Percentiles rank a stretch among this genome's conserved stretches.
Conservation (phyloP, 2,329 filamentous ascomycete species). For the Aspergillaceae sp. region DNA sequence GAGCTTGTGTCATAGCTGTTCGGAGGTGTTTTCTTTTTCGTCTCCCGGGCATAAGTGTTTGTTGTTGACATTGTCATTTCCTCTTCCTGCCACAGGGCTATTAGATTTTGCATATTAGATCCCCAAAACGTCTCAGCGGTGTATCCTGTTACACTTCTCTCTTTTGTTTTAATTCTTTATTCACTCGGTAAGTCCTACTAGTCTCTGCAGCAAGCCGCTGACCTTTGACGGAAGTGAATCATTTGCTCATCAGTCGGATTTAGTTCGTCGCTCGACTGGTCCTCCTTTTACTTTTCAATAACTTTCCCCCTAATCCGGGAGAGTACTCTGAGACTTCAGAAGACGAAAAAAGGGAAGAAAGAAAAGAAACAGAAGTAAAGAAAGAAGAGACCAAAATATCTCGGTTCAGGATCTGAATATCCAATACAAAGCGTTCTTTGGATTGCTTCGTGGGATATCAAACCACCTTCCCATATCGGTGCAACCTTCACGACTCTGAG, state of each 20-base stretch:
- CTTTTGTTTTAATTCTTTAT: slow-evolving; percentile 10
- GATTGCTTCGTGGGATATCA: slow-evolving; percentile 11
- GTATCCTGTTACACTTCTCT: slow-evolving; percentile 1
- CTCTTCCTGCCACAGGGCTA: slow-evolving; percentile 14
- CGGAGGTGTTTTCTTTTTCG: slow-evolving; percentile 10
- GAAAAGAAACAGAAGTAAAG: slow-evolving; percentile 6
- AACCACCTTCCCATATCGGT: slow-evolving; percentile 2
- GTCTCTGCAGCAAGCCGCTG: slow-evolving; percentile 27
- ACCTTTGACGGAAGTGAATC: slow-evolving; percentile 7
- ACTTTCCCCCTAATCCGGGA: slow-evolving; percentile 14
- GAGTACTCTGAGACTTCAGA: slow-evolving; percentile 6
- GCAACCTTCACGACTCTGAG: too few relatives aligned
- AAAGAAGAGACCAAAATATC: slow-evolving; percentile 16
- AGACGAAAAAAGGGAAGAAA: neutral
- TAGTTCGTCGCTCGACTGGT: slow-evolving; percentile 28
- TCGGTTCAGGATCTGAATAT: slow-evolving; percentile 8
- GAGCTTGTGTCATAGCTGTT: slow-evolving; percentile 16
- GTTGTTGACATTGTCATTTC: slow-evolving; percentile 25
- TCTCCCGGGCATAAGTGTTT: slow-evolving; percentile 17
- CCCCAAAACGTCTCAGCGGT: slow-evolving; percentile 14
- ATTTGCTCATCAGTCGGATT: slow-evolving; percentile 23
- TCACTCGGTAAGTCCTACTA: slow-evolving; percentile 23
- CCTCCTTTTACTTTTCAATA: slow-evolving; percentile 22
- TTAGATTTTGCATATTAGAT: slow-evolving; percentile 23
- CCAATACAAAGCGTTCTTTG: slow-evolving; percentile 8